These are phyloP conservation scores for Pichia cabralensis DNA, from an alignment of 805 yeast species.

Conservation along the genomic window DNA sequence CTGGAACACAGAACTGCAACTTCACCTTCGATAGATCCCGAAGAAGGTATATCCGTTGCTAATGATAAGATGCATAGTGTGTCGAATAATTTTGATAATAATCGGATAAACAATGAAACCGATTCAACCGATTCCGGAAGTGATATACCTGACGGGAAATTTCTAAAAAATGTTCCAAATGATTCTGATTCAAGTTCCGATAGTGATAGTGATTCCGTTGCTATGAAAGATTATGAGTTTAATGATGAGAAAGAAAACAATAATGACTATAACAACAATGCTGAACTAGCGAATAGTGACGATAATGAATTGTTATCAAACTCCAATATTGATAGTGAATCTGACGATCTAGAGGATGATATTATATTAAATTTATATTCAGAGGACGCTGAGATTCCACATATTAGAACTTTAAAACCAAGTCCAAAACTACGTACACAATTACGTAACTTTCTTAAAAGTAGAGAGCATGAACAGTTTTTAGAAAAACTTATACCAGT, in stretches of 20 bases:
- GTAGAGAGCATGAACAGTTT: constrained; percentile 50
- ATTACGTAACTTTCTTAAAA: constrained; percentile 45
- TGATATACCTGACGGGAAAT: too few relatives aligned
- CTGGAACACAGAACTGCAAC: too few relatives aligned
- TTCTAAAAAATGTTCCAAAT: too few relatives aligned
- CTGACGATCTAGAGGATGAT: constrained; percentile 1
- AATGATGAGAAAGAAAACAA: constrained; percentile 1
- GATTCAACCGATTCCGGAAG: too few relatives aligned
- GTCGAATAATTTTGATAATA: too few relatives aligned
- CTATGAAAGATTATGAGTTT: too few relatives aligned
- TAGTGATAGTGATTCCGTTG: constrained; percentile 4
- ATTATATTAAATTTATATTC: constrained; percentile 5
- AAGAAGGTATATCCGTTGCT: too few relatives aligned
- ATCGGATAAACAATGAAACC: too few relatives aligned
- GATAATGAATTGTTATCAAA: too few relatives aligned
- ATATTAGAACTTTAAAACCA: constrained; percentile 15
- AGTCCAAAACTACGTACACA: constrained; percentile 34
- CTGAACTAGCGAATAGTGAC: not conserved
- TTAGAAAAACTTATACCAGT: constrained; percentile 45
- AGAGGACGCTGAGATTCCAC: constrained; percentile 10
- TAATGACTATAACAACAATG: not conserved
- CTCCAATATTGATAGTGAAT: constrained; percentile 12
- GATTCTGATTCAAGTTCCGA: constrained; percentile 5
- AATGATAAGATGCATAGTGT: too few relatives aligned
- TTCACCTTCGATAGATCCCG: too few relatives aligned